Evolutionary conservation across 192 early-diverging fungal genomes (phyloP).

Genomic region (Umbelopsis vinacea): DNA sequence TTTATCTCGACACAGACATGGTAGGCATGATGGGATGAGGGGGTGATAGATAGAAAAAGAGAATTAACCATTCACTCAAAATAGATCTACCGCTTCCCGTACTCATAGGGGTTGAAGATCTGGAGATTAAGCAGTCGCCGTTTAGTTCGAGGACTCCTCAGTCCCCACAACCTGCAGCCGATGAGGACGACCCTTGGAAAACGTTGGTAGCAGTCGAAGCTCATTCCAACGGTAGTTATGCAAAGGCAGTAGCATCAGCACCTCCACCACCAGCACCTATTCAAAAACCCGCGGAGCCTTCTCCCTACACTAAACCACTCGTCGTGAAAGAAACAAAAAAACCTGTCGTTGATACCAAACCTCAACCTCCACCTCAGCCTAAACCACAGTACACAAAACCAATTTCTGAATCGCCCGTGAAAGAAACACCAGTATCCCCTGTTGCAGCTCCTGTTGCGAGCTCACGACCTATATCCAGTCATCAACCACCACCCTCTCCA

Average conservation of each 20-base stretch:
- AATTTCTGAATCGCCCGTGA: neutral
- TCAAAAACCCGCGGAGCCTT: neutral
- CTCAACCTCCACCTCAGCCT: neutral
- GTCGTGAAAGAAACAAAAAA: neutral
- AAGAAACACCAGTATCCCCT: neutral
- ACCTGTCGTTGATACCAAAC: neutral
- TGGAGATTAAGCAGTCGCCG: constrained; percentile 32
- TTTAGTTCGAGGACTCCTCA: constrained; percentile 14
- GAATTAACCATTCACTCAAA: neutral
- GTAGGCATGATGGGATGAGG: constrained; percentile 32
- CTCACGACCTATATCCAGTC: neutral
- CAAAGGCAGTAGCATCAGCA: neutral
- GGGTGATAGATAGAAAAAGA: neutral
- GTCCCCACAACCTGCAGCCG: constrained; percentile 40
- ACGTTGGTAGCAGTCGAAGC: constrained; percentile 19
- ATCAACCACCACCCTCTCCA: neutral
- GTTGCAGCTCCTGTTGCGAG: neutral
- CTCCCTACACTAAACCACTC: neutral
- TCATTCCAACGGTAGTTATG: constrained; percentile 33
- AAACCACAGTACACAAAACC: too few relatives aligned
- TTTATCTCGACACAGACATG: constrained; percentile 66
- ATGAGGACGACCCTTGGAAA: constrained; percentile 68
- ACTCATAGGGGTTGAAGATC: constrained; percentile 61
- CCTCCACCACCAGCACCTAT: neutral
- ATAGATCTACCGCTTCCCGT: constrained; percentile 65